Evolutionary conservation across 2,329 filamentous ascomycete genomes (phyloP), one percentile per base, ranked within the genome.

Genomic region (Hymenoscyphus linearis): DNA sequence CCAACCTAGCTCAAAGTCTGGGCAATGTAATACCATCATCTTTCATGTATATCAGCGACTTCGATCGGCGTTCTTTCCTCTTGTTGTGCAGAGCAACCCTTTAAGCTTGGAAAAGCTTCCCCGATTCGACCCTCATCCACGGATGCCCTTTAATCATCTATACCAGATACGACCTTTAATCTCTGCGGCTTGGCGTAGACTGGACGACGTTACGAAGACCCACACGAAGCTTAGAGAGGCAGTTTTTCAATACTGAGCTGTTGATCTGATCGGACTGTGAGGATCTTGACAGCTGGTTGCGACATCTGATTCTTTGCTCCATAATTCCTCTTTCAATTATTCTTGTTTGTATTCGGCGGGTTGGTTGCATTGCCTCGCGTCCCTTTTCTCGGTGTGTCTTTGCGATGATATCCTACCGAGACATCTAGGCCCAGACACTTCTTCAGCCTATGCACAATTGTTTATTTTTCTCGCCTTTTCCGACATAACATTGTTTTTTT

Each of bases 1-100:
- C 47, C 66, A 18, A 60, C 72, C 63, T 66, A 93, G 90, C 87
- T 93, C 76, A 93, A 92, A 84, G 86, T 93, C 75, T 93, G 90
- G 90, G 90, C 90, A 66, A 88, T 73, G 69, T 71, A 67, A 71
- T 63, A 62, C 59, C 57, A 47, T 25, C 40, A 47, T 47, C 40
- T 22, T 47, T 47, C 40, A 61, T 57, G 60, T 53, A 63, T 60
- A 63, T 62, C 57, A 60, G 66, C 52, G 52, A 65, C 57, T 60
- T 59, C 64, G 63, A 62, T 64, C 62, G 64, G 60, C 62, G 59
- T 65, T 61, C 59, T 61, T 62, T 62, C 57, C 65, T 67, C 62
- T 54, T 62, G 54, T 65, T 67, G 64, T 65, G 65, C 66, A 67
- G 65, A 68, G 62, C 65, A 65, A 56, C 62, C 62, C 62, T 58